Percentiles rank a stretch among this genome's conserved stretches.
Evolutionary conservation across 768 basidiomycete genomes (phyloP).

Genomic region (Pleurotus platypus): DNA sequence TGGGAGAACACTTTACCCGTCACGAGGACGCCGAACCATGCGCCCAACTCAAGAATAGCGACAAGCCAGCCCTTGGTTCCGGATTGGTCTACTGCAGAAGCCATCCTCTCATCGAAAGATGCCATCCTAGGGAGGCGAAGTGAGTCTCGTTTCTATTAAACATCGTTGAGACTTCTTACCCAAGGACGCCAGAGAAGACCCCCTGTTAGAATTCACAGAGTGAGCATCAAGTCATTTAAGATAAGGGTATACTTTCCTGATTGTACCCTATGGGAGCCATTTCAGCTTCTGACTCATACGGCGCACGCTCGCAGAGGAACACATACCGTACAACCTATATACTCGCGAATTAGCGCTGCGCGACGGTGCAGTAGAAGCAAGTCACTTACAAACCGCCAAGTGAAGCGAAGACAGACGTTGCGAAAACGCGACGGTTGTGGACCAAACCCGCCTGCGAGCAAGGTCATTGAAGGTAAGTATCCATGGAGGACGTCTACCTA

Average conservation of each 20-base stretch:
- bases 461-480: neutral
- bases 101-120: slow-evolving; percentile 54
- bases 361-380: neutral
- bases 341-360: neutral
- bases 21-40: slow-evolving; percentile 71
- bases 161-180: slow-evolving; percentile 29
- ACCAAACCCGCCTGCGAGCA: slow-evolving; percentile 52
- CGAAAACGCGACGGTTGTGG: slow-evolving; percentile 61
- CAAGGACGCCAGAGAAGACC: slow-evolving; percentile 74
- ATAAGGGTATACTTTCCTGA: slow-evolving; percentile 35
- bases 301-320: slow-evolving; percentile 10
- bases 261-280: slow-evolving; percentile 48
- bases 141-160: neutral
- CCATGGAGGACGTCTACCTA: slow-evolving; percentile 20
- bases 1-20: slow-evolving; percentile 40
- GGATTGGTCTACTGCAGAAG: slow-evolving; percentile 44
- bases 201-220: slow-evolving; percentile 35
- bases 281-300: no score
- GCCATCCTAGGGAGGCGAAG: slow-evolving; percentile 34
- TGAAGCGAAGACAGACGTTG: slow-evolving; percentile 74
- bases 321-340: slow-evolving; percentile 57
- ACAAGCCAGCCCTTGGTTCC: slow-evolving; percentile 70
- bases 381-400: slow-evolving; percentile 66
- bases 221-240: neutral
- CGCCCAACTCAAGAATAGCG: slow-evolving; percentile 69